Percentiles rank a stretch among this genome's conserved stretches.
Conservation (phyloP, 768 basidiomycete species). For the Nidularia pulvinata region DNA sequence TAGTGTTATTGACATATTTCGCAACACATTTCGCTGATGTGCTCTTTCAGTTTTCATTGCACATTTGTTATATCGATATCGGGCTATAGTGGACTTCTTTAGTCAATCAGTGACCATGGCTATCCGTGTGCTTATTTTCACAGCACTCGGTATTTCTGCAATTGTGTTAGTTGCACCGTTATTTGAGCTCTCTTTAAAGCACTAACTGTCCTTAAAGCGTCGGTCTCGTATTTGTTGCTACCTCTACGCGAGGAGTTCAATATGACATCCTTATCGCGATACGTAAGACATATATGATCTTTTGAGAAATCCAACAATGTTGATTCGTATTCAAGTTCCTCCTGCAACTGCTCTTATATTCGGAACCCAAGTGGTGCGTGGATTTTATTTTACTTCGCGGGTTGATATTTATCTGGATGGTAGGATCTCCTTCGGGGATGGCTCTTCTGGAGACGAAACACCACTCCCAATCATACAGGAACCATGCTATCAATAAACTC, state of each 20-base stretch:
- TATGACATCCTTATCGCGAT: slow-evolving; percentile 24
- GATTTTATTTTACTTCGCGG: no score
- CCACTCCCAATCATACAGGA: no score
- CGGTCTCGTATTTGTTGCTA: slow-evolving; percentile 19
- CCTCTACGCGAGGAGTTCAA: slow-evolving; percentile 14
- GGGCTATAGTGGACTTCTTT: slow-evolving; percentile 16
- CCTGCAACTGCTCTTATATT: background rate
- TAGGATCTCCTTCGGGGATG: no score
- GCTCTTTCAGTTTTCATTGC: slow-evolving; percentile 14
- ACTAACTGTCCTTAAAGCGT: slow-evolving; percentile 8
- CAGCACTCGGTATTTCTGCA: slow-evolving; percentile 13
- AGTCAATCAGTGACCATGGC: slow-evolving; percentile 22
- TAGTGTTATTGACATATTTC: slow-evolving; percentile 4
- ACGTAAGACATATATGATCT: slow-evolving; percentile 10
- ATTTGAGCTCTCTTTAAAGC: background rate
- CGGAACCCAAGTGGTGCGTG: slow-evolving; percentile 1
- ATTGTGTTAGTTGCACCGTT: slow-evolving; percentile 6
- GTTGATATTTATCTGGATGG: no score
- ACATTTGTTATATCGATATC: slow-evolving; percentile 19
- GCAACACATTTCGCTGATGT: background rate
- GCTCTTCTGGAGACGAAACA: no score
- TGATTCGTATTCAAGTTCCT: background rate
- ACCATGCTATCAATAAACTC: no score
- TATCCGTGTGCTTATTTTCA: slow-evolving; percentile 23
- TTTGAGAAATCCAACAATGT: background rate